Evolutionary conservation across 345 rosid genomes (phyloP), one percentile per base, ranked within the genome.

Genomic region (Alliaria petiolata): DNA sequence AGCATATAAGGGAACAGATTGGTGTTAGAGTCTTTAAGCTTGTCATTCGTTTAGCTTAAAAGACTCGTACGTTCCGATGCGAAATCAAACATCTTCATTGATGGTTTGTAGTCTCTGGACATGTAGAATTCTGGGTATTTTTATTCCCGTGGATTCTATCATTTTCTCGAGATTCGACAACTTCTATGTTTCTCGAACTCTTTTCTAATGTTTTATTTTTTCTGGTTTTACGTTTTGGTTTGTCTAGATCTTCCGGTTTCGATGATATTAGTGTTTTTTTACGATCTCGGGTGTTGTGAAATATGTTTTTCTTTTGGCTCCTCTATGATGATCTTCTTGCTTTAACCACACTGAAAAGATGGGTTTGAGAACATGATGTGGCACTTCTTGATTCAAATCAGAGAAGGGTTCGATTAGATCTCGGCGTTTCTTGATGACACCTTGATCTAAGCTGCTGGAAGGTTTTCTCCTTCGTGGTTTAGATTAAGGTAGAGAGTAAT

Each of bases 281-380:
- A 13, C 1, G 33, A 8, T 26, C 3, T 58, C 9, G 2, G 39
- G 11, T 46, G 44, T 40, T 45, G n/a, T 36, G 42, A 50, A 6
- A 12, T 17, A 47, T 58, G 11, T 33, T 8, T 45, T 14, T 14
- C 2, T 3, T 35, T 20, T 36, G 45, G 46, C 31, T 58, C 45
- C 64, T 69, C 79, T 31, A 2, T 76, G 76, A 76, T 70, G 79
- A 70, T 76, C 69, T 1, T 20, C 2, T 70, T 76, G 79, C 79
- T 76, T 70, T 76, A 76, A 76, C 76, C 79, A 76, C 79, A 76
- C 79, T 49, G 76, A 76, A 70, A 49, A 70, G 34, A 63, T 40
- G 79, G 10, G 62, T 0, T 70, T 53, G 62, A 8, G 62, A 57
- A 57, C 34, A 44, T 63, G 67, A 0, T 53, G 17, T 53, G 62